Percentiles rank a stretch among this genome's conserved stretches.
Conservation (phyloP, 176 grass and related monocot species). For the Otatea glauca region DNA sequence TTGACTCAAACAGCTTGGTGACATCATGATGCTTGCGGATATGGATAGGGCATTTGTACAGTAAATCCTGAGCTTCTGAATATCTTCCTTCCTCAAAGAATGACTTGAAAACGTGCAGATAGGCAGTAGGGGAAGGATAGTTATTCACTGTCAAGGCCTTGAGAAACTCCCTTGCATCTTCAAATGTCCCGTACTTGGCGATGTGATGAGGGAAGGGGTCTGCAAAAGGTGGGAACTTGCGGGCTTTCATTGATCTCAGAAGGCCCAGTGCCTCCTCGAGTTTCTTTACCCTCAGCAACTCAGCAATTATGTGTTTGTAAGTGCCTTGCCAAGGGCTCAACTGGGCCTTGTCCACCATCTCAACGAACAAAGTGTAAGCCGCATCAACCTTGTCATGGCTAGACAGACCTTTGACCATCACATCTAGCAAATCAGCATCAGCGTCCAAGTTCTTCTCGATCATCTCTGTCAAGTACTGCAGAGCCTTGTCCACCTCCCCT, state of each 20-base stretch:
- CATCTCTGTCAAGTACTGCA: slow-evolving; percentile 75
- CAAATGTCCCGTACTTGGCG: slow-evolving; percentile 67
- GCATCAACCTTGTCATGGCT: slow-evolving; percentile 48
- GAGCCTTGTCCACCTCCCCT: slow-evolving; percentile 63
- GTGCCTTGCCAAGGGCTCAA: slow-evolving; percentile 66
- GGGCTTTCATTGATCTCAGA: slow-evolving; percentile 68
- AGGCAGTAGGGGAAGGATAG: slow-evolving; percentile 51
- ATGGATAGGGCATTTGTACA: slow-evolving; percentile 82
- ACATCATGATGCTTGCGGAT: slow-evolving; percentile 66
- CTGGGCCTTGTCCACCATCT: slow-evolving; percentile 72
- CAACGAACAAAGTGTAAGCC: slow-evolving; percentile 61
- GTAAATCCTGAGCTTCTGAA: slow-evolving; percentile 77
- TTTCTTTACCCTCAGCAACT: slow-evolving; percentile 67
- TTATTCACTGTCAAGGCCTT: slow-evolving; percentile 62
- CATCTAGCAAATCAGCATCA: slow-evolving; percentile 74
- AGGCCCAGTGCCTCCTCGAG: slow-evolving; percentile 69
- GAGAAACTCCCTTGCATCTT: slow-evolving; percentile 76
- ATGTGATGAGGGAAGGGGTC: slow-evolving; percentile 76
- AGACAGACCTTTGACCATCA: slow-evolving; percentile 72
- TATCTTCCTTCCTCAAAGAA: slow-evolving; percentile 80
- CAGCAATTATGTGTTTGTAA: slow-evolving; percentile 68
- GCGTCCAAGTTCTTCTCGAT: slow-evolving; percentile 61
- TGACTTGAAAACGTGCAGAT: slow-evolving; percentile 70
- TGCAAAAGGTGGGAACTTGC: slow-evolving; percentile 64
- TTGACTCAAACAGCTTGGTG: slow-evolving; percentile 67